A percentile compares a stretch with the other conserved stretches of the same genome.
These are phyloP conservation scores for Arxiozyma heterogenica DNA, from an alignment of 1,139 yeast species.

Conservation along the genomic window DNA sequence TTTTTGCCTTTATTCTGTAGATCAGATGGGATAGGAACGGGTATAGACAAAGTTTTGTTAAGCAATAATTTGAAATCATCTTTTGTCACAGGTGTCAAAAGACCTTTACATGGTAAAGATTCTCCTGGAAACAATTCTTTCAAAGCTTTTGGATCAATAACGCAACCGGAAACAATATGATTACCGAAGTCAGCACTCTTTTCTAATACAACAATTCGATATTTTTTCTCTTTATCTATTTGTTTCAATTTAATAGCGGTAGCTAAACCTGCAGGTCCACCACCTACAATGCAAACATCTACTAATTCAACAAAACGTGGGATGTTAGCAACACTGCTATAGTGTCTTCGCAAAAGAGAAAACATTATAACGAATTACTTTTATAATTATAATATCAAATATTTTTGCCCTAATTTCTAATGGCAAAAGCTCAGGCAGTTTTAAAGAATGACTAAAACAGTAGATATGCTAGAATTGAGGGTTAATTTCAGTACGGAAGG, in stretches of 20 bases:
- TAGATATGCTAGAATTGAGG: too few relatives aligned
- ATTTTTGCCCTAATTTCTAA: too few relatives aligned
- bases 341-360: background rate
- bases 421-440: background rate
- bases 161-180: slow-evolving; percentile 90
- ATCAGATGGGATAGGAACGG: slow-evolving; percentile 79
- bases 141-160: slow-evolving; percentile 79
- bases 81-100: slow-evolving; percentile 61
- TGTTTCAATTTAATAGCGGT: slow-evolving; percentile 87
- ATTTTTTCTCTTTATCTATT: slow-evolving; percentile 60
- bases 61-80: slow-evolving; percentile 67
- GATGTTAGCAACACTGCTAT: background rate
- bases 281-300: slow-evolving; percentile 94
- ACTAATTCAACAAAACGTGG: slow-evolving; percentile 67
- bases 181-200: slow-evolving; percentile 90
- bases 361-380: background rate
- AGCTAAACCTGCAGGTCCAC: slow-evolving; percentile 95
- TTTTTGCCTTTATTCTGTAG: slow-evolving; percentile 70
- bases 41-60: slow-evolving; percentile 56
- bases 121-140: slow-evolving; percentile 61
- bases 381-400: background rate
- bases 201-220: slow-evolving; percentile 80
- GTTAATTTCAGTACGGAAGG: too few relatives aligned
- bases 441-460: background rate
- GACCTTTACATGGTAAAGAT: slow-evolving; percentile 44